These are phyloP conservation scores for Tilletia horrida DNA, from an alignment of 1,284 basidiomycete genomes.

Conservation along the genomic window DNA sequence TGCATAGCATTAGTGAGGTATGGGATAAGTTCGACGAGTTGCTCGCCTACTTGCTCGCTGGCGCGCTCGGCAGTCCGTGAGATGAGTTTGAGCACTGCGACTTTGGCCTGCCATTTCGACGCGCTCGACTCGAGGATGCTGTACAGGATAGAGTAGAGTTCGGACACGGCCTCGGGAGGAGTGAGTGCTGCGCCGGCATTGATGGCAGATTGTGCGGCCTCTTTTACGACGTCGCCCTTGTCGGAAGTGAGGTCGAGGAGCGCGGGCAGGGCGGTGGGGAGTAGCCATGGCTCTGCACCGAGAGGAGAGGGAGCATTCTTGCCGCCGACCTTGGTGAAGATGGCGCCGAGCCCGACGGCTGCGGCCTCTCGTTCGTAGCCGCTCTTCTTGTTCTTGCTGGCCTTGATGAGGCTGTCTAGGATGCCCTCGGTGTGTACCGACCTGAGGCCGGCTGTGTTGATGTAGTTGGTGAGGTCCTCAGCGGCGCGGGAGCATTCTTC, in stretches of 20 bases:
- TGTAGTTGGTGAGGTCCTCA: constrained; percentile 53
- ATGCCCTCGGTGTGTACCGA: constrained; percentile 53
- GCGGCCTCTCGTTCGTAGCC: constrained; percentile 89
- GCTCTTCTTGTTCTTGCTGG: constrained; percentile 77
- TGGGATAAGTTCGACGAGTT: constrained; percentile 79
- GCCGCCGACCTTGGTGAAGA: constrained; percentile 53
- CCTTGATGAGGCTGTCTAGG: constrained; percentile 56
- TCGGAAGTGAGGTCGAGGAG: constrained; percentile 87
- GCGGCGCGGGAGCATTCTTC: constrained; percentile 51
- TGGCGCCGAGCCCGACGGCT: constrained; percentile 64
- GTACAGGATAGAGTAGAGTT: constrained; percentile 70
- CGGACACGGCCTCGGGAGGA: constrained; percentile 71
- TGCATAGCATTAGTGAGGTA: constrained; percentile 89
- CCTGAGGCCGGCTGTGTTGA: constrained; percentile 54
- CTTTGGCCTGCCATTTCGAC: constrained; percentile 93
- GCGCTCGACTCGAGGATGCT: constrained; percentile 66
- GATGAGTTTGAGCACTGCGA: constrained; percentile 75
- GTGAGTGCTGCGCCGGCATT: constrained; percentile 79
- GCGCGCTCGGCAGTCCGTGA: constrained; percentile 67
- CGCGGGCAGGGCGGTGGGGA: constrained; percentile 69
- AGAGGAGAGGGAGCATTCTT: constrained; percentile 62
- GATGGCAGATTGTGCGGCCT: constrained; percentile 75
- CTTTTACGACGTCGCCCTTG: constrained; percentile 86
- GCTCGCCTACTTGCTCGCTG: constrained; percentile 76
- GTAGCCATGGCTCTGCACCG: constrained; percentile 74